Base-by-base conservation (phyloP, 2,329 filamentous ascomycete species). In the Emericellopsis cladophorae region DNA sequence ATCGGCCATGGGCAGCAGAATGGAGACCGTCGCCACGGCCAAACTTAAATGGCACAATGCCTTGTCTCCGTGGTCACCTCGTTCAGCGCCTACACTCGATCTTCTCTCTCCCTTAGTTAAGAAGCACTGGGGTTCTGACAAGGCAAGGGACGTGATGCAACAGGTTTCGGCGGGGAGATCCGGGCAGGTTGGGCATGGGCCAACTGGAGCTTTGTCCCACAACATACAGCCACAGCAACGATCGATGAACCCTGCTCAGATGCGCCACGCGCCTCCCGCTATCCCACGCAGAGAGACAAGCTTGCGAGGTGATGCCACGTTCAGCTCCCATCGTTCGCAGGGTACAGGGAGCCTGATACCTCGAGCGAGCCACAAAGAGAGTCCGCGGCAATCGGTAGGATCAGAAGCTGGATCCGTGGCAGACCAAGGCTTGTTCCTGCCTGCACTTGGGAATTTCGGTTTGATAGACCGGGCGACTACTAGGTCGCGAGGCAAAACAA, bases 1-100 rank as follows among this genome's bases (percentile, higher is more conserved):
- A 18, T 58, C 57, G 14, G 54, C 54, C 10, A 52, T 67, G 18
- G 58, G 62, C 23, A 80, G 72, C 26, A 64, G 52, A 12, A 52
- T 79, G 18, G 64, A 73, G 46, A 80, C 76, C 5, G 64, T 61
- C 12, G 69, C 62, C 5, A 68, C 60, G 3, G 74, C 72, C 8
- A 57, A 62, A 11, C 63, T 80, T 36, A 68, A 65, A 41, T 58
- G 67, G 31, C 64, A 69, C 42, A 67, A 70, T 46, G 50, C 60
- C 1, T 45, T 57, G 7, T 77, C 74, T 0, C 55, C 60, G 18
- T 78, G 72, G 74, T 74, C 68, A 5, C 67, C 69, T 3, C 60
- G 57, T 10, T 59, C 58, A 2, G 50, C 51, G 4, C 57, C 58
- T 3, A 45, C 52, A 1, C 49, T 58, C 1, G 64, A 61, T 34